Evolutionary conservation across 1,284 basidiomycete genomes (phyloP), one percentile per base, ranked within the genome.

Genomic region (Ustilago shanxiensis): DNA sequence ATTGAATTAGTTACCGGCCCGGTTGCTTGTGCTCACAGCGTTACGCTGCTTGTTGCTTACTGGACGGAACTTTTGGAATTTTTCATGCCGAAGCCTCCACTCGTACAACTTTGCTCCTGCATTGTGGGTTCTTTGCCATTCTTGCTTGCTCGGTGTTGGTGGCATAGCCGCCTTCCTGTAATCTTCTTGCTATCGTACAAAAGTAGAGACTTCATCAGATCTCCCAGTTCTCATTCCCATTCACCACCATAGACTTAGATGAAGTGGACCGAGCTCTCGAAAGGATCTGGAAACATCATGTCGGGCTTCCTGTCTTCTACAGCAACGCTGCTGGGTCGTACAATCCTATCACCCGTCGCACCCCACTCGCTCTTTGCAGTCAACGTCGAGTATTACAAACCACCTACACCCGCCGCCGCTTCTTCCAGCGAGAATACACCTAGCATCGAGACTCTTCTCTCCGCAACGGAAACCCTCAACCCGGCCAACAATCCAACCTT

Each of bases 361-460:
- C 76, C 72, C 14, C 67, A 72, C 37, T 72, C 68, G 0, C 39
- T 78, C 16, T 78, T 75, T 24, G 65, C 72, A 18, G 76, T 78
- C 68, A 71, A 75, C 13, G 60, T 78, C 60, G 76, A 78, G 52
- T 74, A 78, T 50, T 64, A 53, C 56, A 73, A 72, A 39, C 52
- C 68, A 6, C 20, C 59, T 31, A 39, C 44, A 26, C 24, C 69
- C 56, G 16, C 41, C 13, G 31, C 35, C 28, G 39, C 49, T 6
- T 31, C 49, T 10, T 35, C 62, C 3, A n/a, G 26, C 22, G 28
- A n/a, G 41, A 31, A 53, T 1, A 64, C 60, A 13, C 72, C 76
- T 3, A 68, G 58, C 28, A 66, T 72, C 31, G 59, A 70, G 49
- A 26, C 72, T 0, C 66, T 78, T 11, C 64, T 78, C n/a, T 39